phyloP scores from a whole-genome alignment of 1,284 basidiomycete genomes.

The Irpex sp. region DNA sequence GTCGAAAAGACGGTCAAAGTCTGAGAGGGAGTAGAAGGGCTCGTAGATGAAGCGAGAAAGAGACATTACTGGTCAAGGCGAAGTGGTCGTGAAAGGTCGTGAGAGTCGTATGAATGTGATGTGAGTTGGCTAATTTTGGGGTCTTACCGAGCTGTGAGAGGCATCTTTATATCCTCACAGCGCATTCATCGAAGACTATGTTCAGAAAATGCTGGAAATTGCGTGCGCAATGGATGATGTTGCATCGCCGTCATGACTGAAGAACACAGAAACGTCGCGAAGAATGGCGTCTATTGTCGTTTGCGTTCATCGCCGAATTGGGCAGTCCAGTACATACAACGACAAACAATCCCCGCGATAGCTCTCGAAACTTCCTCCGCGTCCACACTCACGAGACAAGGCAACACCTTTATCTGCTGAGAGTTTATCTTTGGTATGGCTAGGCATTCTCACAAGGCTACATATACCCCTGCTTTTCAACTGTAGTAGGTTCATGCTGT shows the following conservation, averaged over 20 bases:
- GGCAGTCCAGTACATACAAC: not conserved
- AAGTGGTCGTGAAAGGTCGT: not conserved
- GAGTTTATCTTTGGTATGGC: not conserved
- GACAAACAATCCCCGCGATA: not conserved
- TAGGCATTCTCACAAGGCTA: not conserved
- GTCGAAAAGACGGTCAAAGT: conserved; percentile 10
- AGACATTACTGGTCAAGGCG: not conserved
- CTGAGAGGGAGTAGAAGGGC: conserved; percentile 9
- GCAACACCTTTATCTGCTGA: not conserved
- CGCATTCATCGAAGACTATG: not conserved
- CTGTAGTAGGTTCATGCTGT: no score
- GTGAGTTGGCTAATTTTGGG: not conserved
- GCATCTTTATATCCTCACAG: not conserved
- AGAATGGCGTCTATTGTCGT: not conserved
- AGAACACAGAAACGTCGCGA: not conserved
- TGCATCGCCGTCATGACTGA: not conserved
- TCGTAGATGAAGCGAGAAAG: conserved; percentile 9
- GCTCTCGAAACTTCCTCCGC: not conserved
- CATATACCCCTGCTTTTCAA: no score
- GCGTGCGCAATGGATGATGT: not conserved
- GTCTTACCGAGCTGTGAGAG: not conserved
- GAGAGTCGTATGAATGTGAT: not conserved
- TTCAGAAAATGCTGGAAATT: not conserved
- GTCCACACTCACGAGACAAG: not conserved
- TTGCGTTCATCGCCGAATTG: not conserved